Base-by-base conservation (phyloP, 2,329 filamentous ascomycete genomes). In the Colletotrichum camelliae region DNA sequence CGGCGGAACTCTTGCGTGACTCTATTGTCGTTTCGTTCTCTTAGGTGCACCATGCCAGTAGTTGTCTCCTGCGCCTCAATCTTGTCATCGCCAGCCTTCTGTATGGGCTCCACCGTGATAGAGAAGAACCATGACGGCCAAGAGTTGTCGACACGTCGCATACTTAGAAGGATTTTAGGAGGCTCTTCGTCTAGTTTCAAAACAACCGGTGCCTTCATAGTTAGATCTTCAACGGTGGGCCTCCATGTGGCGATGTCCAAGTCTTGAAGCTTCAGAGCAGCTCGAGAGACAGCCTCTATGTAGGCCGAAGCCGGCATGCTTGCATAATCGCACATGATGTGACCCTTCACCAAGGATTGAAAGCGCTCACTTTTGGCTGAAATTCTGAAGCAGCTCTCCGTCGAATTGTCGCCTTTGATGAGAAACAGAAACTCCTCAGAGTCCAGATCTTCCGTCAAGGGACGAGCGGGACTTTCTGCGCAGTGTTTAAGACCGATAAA, bases 271-370 rank as follows among this genome's bases (percentile, higher is more conserved):
- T 15, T 29, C 4, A 74, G 43, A 4, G 43, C 67, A 18, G 67
- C 72, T 12, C 66, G 60, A 6, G 67, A 70, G 9, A 39, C 60
- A 2, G 58, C 35, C n/a, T 74, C 72, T 4, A 74, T 52, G 13
- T 74, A 70, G 6, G 72, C 67, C 24, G 72, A 70, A 31, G 72
- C 72, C 10, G 72, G 72, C 72, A 74, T 60, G 13, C 39, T 5
- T 15, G 43, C 60, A 15, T 65, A 9, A 4, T 52, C 60, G 18
- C 72, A 74, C 67, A 70, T 74, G n/a, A 60, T 2, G 16, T 70
- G 58, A 3, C 67, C 67, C 12, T 10, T 48, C 2, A 52, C 27
- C 16, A 74, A 29, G 7, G 58, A 8, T 13, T 65, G 24, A 4
- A 70, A 74, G 7, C 72, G 72, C 18, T 74, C n/a, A 33, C 60